A percentile compares a stretch with the other conserved stretches of the same genome.
phyloP scores from a whole-genome alignment of 306 rosid species.

The Inga laurina region DNA sequence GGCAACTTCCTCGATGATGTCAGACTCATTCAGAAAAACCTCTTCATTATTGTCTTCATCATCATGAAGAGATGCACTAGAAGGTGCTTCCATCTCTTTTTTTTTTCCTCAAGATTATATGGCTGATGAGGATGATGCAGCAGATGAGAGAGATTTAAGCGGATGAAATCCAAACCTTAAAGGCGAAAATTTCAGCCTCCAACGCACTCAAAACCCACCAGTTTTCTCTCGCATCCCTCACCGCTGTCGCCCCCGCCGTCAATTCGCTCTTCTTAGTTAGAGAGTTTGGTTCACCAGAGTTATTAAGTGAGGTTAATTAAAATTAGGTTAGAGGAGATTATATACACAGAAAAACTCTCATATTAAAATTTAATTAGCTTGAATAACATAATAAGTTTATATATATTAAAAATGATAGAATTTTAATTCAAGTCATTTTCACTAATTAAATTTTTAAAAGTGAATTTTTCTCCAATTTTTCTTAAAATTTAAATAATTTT shows the following conservation, averaged over 20 bases:
- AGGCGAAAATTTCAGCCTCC: neutral
- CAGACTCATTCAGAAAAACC: slow-evolving; percentile 38
- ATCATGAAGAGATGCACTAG: slow-evolving; percentile 12
- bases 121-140: too few species aligned
- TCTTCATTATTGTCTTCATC: slow-evolving; percentile 33
- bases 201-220: neutral
- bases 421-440: too few species aligned
- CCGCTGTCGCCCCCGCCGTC: neutral
- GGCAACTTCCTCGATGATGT: slow-evolving; percentile 35
- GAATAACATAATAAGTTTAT: too few species aligned
- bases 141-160: neutral
- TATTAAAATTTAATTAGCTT: too few species aligned
- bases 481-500: too few species aligned
- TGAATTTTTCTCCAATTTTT: too few species aligned
- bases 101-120: too few species aligned
- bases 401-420: fast-evolving
- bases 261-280: neutral
- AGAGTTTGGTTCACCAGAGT: too few species aligned
- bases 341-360: too few species aligned
- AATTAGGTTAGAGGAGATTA: too few species aligned
- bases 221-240: neutral
- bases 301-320: too few species aligned
- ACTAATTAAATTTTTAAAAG: too few species aligned
- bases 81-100: slow-evolving; percentile 1
- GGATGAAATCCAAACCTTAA: neutral